Conservation (phyloP, 257 asterid species). For the Gentiana straminea region DNA sequence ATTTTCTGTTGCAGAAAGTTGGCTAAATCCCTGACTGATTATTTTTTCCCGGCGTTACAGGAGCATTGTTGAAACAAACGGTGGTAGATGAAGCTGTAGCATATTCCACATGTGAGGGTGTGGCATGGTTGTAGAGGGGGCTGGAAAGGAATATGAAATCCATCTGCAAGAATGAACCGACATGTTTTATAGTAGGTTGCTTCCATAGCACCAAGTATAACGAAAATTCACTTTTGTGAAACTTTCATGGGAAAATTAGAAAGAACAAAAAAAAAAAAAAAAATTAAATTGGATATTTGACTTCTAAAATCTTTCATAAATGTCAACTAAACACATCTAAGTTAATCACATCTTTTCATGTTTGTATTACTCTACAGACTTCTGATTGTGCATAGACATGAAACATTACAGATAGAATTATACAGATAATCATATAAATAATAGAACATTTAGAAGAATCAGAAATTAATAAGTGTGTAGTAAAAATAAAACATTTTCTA, state of each 20-base stretch:
- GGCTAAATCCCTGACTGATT: conserved; percentile 28
- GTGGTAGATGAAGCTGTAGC: conserved; percentile 27
- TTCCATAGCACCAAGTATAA: neutral
- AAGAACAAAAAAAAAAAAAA: neutral
- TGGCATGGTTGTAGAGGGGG: conserved; percentile 9
- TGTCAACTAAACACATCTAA: neutral
- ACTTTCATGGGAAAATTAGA: neutral
- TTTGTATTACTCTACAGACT: neutral
- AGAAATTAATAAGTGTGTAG: too few relatives aligned
- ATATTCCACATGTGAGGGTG: conserved; percentile 20
- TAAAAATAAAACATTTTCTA: neutral
- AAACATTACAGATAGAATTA: too few relatives aligned
- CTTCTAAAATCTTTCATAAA: neutral
- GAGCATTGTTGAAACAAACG: conserved; percentile 31
- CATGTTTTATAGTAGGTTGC: neutral
- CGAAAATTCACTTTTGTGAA: neutral
- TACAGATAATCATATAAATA: too few relatives aligned
- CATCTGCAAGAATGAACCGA: conserved; percentile 32
- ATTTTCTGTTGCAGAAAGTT: conserved; percentile 23
- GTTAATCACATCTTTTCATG: too few relatives aligned
- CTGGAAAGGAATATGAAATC: conserved; percentile 20
- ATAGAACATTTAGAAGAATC: too few relatives aligned
- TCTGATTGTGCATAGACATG: neutral
- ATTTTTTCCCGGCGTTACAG: conserved; percentile 48
- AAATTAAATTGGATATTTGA: neutral